Conservation (phyloP, 768 basidiomycete genomes). For the Pisolithus marmoratus region DNA sequence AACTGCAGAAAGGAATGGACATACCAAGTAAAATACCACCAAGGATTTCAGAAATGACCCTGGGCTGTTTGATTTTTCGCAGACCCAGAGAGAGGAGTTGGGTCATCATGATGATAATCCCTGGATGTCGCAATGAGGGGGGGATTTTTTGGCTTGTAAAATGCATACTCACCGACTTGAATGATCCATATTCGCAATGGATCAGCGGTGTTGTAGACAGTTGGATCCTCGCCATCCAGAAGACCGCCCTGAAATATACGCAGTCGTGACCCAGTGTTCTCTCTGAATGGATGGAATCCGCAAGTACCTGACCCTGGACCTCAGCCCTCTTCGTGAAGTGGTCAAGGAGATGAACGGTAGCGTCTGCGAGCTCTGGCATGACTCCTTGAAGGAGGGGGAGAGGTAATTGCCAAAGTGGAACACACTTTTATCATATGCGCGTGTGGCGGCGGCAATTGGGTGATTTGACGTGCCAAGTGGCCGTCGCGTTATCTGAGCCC, state of each 20-base stretch:
- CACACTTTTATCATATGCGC: too few species aligned
- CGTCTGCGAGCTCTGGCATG: conserved; percentile 44
- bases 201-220: conserved; percentile 51
- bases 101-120: conserved; percentile 75
- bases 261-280: not conserved
- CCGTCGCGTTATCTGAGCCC: too few species aligned
- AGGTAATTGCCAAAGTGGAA: not conserved
- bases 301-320: conserved; percentile 24
- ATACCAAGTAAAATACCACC: conserved; percentile 80
- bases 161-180: conserved; percentile 50
- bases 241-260: conserved; percentile 56
- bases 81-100: conserved; percentile 67
- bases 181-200: conserved; percentile 76
- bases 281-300: not conserved
- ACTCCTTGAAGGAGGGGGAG: not conserved
- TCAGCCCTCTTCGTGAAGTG: conserved; percentile 12
- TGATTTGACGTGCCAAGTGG: too few species aligned
- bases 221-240: conserved; percentile 71
- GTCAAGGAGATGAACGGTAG: conserved; percentile 25
- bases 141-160: not conserved
- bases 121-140: conserved; percentile 27
- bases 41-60: conserved; percentile 92
- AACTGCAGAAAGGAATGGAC: conserved; percentile 25
- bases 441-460: too few species aligned
- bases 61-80: conserved; percentile 72